Evolutionary conservation across 257 asterid species (phyloP), one percentile per base, ranked within the genome.

Genomic region (Eustoma russellianum): DNA sequence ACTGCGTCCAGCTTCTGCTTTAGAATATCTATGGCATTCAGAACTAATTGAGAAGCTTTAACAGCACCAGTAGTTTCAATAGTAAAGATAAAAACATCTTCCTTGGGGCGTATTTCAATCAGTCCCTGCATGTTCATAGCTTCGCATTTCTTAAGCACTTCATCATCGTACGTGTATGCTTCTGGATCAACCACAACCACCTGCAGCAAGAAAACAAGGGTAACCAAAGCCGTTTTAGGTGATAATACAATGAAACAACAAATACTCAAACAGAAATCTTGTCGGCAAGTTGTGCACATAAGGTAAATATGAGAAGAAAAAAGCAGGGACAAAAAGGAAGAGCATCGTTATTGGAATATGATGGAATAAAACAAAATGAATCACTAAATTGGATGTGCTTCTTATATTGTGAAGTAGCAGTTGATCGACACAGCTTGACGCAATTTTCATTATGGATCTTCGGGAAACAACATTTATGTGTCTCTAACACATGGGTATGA

Each of bases 1-100:
- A 92, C 97, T 9, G 96, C 95, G 60, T 92, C 99, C 72, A 88
- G 52, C 72, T 92, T 92, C 73, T 77, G 94, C 73, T 92, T 92
- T 74, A 92, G 82, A 62, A 92, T 62, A 7, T 85, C 94, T 1
- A 92, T 85, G 49, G 99, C 95, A 61, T 85, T 92, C 53, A 85
- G 66, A 53, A 92, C 78, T 74, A 92, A 59, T 66, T 83, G 94
- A 41, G 97, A 83, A 53, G 99, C 93, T 78, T 83, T 88, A 48
- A 88, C 50, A 6, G 87, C 96, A 0, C 99, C 99, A 34, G 97
- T 85, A 10, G 97, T 81, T 76, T 92, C 99, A 6, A 92, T 91
- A 0, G 93, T 83, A 70, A 92, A 92, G 47, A 92, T 81, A 70
- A 92, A 92, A 64, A 91, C 83, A 65, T 92, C 97, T 73, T 88